Conservation (phyloP, 306 rosid genomes). For the Crotalaria pallida region DNA sequence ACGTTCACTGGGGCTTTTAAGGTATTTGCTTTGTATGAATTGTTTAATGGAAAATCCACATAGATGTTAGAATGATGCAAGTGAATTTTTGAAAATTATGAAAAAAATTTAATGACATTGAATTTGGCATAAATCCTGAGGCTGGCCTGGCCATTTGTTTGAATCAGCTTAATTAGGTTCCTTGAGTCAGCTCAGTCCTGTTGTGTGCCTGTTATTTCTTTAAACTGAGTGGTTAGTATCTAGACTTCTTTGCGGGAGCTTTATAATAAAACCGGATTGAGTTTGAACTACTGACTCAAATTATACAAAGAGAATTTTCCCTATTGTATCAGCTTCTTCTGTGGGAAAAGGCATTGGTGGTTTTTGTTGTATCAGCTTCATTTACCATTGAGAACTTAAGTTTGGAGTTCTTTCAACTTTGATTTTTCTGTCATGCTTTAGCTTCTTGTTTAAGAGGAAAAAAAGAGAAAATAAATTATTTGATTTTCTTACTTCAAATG, state of each 20-base stretch:
- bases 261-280: not conserved
- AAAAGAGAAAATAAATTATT: not conserved
- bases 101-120: not conserved
- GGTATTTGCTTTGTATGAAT: constrained; percentile 34
- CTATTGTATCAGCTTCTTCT: not conserved
- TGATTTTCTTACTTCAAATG: not conserved
- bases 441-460: not conserved
- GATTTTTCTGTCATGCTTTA: not conserved
- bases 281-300: not conserved
- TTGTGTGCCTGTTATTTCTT: not conserved
- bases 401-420: not conserved
- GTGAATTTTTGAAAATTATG: not conserved
- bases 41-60: constrained; percentile 2
- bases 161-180: not conserved
- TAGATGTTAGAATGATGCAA: constrained; percentile 8
- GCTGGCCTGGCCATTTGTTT: not conserved
- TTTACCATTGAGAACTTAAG: not conserved
- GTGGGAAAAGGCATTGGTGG: no score
- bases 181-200: not conserved
- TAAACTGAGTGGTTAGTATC: not conserved
- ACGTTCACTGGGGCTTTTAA: constrained; percentile 86
- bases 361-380: not conserved
- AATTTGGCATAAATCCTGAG: not conserved
- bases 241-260: not conserved
- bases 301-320: not conserved